Conservation (phyloP, 2,329 filamentous ascomycete genomes). For the Nothophoma quercina region DNA sequence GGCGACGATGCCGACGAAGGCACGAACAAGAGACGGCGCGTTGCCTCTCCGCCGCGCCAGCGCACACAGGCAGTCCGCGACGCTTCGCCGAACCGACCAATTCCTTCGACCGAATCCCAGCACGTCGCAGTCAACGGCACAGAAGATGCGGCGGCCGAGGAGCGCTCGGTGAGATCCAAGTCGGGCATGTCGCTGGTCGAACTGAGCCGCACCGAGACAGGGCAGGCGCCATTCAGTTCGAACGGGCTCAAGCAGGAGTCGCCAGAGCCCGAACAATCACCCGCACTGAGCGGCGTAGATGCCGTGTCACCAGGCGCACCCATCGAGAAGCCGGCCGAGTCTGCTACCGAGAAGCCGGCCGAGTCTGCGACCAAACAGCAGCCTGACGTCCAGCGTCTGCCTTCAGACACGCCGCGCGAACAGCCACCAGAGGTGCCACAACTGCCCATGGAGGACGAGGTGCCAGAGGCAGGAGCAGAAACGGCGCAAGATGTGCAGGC, state of each 20-base stretch:
- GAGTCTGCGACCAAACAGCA: background rate
- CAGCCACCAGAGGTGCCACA: background rate
- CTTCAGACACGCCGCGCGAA: background rate
- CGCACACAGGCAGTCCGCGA: conserved; percentile 24
- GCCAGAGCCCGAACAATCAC: conserved; percentile 26
- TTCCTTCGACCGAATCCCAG: conserved; percentile 38
- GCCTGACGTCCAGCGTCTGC: too few relatives aligned
- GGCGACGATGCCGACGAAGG: conserved; percentile 20
- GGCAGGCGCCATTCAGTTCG: conserved; percentile 26
- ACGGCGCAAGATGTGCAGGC: background rate
- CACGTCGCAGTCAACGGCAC: conserved; percentile 21
- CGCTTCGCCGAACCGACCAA: conserved; percentile 33
- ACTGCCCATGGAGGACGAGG: background rate
- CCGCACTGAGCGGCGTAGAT: conserved; percentile 12
- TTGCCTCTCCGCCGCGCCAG: conserved; percentile 26
- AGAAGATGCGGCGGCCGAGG: background rate
- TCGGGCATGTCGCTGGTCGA: conserved; percentile 30
- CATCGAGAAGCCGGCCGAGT: conserved; percentile 15
- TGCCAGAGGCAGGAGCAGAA: background rate
- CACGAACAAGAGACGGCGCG: conserved; percentile 34
- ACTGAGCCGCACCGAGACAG: conserved; percentile 28
- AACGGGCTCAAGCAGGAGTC: conserved; percentile 36
- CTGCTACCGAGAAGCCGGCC: conserved; percentile 9
- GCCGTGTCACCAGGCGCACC: background rate
- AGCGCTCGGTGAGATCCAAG: conserved; percentile 19